Base-by-base conservation (phyloP, 768 basidiomycete species). In the Mycena venus region DNA sequence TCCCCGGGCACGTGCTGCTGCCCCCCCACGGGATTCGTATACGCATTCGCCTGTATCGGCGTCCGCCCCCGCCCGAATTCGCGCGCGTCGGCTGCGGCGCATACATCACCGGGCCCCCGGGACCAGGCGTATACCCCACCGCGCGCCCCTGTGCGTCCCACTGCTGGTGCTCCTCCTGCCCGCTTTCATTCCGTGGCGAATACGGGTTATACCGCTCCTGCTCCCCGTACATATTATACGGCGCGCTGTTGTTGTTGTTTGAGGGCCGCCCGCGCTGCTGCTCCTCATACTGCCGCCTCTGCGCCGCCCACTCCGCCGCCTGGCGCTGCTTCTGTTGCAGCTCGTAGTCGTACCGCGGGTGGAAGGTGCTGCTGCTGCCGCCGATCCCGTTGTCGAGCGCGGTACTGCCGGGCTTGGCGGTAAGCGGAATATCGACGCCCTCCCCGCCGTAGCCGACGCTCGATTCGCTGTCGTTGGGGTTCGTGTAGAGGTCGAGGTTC, bases 121-220 rank as follows among this genome's bases (percentile, higher is more conserved):
- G 87, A 64, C 89, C 88, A 11, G 82, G 36, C 12, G 84, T 77
- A 75, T 89, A 87, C 25, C 90, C 90, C 9, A 90, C 77, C 14
- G 91, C 90, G 62, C 76, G 86, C 25, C 90, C 89, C 15, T 76
- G 73, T n/a, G 75, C 82, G 75, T 89, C 90, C 90, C 90, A 92
- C 79, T 85, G 85, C 78, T 91, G 90, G 76, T 85, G 82, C 15
- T 79, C 72, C 25, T 67, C 58, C 36, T 68, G 77, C 72, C n/a
- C 88, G 84, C 4, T 84, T 78, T 5, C 85, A n/a, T n/a, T 83
- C 11, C 86, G 86, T 2, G 73, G 61, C 15, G 27, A 11, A 4
- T 47, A 32, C 23, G 34, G 34, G 10, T n/a, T 7, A 32, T 60
- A 25, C 36, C 8, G 21, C 27, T 31, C 4, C 47, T n/a, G 21